Evolutionary conservation across 495 filamentous ascomycete genomes (phyloP).

Genomic region (Lophiostoma macrostomum): DNA sequence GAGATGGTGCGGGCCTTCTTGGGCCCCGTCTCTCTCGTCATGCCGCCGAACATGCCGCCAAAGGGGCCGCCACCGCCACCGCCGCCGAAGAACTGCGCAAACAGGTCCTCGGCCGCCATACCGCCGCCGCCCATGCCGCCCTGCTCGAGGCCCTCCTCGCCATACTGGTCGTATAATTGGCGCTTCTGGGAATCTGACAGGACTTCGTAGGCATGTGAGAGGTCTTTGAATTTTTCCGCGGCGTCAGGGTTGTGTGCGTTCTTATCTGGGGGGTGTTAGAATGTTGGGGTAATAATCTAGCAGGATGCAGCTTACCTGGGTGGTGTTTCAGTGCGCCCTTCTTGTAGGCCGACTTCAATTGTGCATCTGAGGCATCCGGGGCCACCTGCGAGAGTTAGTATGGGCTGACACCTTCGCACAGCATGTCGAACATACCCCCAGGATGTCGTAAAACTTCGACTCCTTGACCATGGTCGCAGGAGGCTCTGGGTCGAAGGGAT

Average conservation of each 20-base stretch:
- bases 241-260: slow-evolving; percentile 90
- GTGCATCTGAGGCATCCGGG: slow-evolving; percentile 66
- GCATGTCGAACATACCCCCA: slow-evolving; percentile 70
- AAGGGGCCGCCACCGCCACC: slow-evolving; percentile 72
- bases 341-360: slow-evolving; percentile 89
- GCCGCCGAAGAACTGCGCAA: slow-evolving; percentile 96
- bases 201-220: slow-evolving; percentile 91
- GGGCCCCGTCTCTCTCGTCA: slow-evolving; percentile 78
- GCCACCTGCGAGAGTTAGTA: slow-evolving; percentile 56
- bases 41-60: slow-evolving; percentile 76
- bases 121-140: slow-evolving; percentile 74
- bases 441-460: slow-evolving; percentile 78
- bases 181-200: slow-evolving; percentile 91
- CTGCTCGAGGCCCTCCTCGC: slow-evolving; percentile 89
- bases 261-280: slow-evolving; percentile 64
- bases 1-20: slow-evolving; percentile 95
- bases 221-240: slow-evolving; percentile 96
- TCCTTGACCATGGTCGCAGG: slow-evolving; percentile 74
- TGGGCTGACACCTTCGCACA: neutral
- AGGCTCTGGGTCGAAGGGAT: neutral
- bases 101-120: slow-evolving; percentile 95
- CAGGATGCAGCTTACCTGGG: slow-evolving; percentile 80
- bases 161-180: slow-evolving; percentile 90
- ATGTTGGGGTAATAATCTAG: too few species aligned
- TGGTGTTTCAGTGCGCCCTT: slow-evolving; percentile 86